Evolutionary conservation across 73 alveolate species (phyloP).

Genomic region (Tetrahymena malaccensis): DNA sequence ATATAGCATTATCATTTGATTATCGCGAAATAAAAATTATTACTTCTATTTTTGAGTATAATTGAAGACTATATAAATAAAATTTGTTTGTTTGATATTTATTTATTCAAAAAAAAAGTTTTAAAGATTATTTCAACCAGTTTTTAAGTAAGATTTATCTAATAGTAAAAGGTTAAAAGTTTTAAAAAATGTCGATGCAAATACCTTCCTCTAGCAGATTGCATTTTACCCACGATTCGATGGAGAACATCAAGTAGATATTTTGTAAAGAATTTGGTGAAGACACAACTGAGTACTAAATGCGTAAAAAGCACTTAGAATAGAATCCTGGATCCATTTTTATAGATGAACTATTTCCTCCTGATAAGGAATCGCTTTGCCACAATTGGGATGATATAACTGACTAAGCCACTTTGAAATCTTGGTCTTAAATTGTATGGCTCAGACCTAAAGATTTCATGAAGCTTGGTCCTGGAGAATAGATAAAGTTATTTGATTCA

Average conservation of each 20-base stretch:
- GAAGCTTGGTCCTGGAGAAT: not conserved
- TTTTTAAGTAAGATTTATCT: not conserved
- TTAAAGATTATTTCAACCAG: not conserved
- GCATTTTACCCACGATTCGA: not conserved
- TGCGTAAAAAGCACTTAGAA: not conserved
- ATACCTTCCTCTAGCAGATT: not conserved
- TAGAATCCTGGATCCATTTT: not conserved
- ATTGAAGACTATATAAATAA: not conserved
- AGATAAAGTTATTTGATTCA: slow-evolving; percentile 32
- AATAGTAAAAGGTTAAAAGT: not conserved
- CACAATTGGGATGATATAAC: not conserved
- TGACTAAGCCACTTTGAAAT: not conserved
- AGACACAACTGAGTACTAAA: not conserved
- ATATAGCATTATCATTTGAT: not conserved
- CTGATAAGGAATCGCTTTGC: not conserved
- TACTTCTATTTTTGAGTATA: not conserved
- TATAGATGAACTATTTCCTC: not conserved
- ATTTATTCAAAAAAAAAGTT: not conserved
- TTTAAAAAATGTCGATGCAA: not conserved
- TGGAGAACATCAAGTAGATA: not conserved
- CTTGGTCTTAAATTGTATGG: not conserved
- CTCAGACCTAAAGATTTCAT: not conserved
- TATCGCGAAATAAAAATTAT: not conserved
- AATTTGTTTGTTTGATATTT: not conserved
- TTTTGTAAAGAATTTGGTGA: not conserved